phyloP scores from a whole-genome alignment of 352 stramenopile species.

The Pythium phragmiticola region DNA sequence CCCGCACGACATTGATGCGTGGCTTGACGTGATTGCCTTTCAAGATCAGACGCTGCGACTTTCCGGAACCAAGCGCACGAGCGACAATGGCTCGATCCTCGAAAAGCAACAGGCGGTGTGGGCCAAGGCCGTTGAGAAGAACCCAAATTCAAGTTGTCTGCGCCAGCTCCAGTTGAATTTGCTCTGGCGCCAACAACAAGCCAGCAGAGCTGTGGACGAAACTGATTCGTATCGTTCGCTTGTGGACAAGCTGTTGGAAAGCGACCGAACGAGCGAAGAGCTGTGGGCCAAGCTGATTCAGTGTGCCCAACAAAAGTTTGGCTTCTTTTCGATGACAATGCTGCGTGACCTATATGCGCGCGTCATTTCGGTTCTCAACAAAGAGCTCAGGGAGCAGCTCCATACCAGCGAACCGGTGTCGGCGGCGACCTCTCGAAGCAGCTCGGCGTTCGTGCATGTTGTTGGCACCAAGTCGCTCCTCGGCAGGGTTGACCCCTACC shows the following conservation, averaged over 20 bases:
- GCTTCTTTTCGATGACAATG: slow-evolving; percentile 63
- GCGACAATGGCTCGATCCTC: slow-evolving; percentile 31
- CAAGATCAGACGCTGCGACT: slow-evolving; percentile 61
- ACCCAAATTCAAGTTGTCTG: slow-evolving; percentile 47
- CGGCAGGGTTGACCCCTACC: slow-evolving; percentile 6
- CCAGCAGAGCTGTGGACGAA: slow-evolving; percentile 9
- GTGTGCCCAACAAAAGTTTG: slow-evolving; percentile 58
- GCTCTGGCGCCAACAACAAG: slow-evolving; percentile 26
- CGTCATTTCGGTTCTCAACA: slow-evolving; percentile 48
- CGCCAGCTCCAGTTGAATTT: slow-evolving; percentile 57
- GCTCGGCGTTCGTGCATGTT: slow-evolving; percentile 29
- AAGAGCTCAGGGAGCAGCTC: slow-evolving; percentile 24
- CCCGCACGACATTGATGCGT: slow-evolving; percentile 42
- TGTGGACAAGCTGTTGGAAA: slow-evolving; percentile 53
- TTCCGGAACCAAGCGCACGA: not conserved
- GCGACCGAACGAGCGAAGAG: slow-evolving; percentile 42
- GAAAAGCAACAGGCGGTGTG: slow-evolving; percentile 74
- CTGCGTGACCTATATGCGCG: slow-evolving; percentile 72
- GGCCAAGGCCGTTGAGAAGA: slow-evolving; percentile 45
- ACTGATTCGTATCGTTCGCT: slow-evolving; percentile 35
- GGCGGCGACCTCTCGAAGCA: not conserved
- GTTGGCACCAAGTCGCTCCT: slow-evolving; percentile 31
- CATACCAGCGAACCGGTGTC: slow-evolving; percentile 3
- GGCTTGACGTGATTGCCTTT: slow-evolving; percentile 76
- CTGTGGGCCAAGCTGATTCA: slow-evolving; percentile 64